These are phyloP conservation scores for Nissolia schottii DNA, from an alignment of 306 rosid genomes.

Conservation along the genomic window DNA sequence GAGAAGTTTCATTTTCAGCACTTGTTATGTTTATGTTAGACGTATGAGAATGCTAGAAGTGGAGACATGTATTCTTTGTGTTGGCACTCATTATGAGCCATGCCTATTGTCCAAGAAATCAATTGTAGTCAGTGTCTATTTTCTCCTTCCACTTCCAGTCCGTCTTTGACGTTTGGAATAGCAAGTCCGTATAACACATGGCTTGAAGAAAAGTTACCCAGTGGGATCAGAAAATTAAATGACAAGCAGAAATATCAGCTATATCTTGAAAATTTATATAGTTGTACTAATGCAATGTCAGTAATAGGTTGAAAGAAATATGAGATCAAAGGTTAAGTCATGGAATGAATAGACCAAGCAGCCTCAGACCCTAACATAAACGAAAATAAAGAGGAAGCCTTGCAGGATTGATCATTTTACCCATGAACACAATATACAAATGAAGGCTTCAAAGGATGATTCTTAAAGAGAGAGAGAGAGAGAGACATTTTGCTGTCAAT, in stretches of 20 bases:
- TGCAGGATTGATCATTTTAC: neutral
- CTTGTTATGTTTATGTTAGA: neutral
- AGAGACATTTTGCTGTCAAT: neutral
- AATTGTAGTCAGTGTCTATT: neutral
- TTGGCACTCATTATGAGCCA: neutral
- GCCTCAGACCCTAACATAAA: neutral
- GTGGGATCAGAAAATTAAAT: neutral
- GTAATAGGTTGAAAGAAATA: neutral
- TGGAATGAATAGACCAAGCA: neutral
- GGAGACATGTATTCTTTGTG: neutral
- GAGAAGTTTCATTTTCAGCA: neutral
- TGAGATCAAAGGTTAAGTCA: too few species aligned
- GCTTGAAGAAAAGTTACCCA: neutral
- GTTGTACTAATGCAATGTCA: neutral
- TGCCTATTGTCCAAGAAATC: neutral
- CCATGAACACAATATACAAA: neutral
- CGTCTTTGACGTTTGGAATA: neutral
- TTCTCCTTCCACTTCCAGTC: neutral
- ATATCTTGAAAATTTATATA: neutral
- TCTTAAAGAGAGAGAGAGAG: too few species aligned
- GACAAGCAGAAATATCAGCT: neutral
- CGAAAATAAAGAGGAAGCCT: neutral
- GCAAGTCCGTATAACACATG: neutral
- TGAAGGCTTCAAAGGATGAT: neutral
- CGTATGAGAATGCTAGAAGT: neutral